Conservation (phyloP, 1,284 basidiomycete species). For the Neotropicomus parvogracilis region DNA sequence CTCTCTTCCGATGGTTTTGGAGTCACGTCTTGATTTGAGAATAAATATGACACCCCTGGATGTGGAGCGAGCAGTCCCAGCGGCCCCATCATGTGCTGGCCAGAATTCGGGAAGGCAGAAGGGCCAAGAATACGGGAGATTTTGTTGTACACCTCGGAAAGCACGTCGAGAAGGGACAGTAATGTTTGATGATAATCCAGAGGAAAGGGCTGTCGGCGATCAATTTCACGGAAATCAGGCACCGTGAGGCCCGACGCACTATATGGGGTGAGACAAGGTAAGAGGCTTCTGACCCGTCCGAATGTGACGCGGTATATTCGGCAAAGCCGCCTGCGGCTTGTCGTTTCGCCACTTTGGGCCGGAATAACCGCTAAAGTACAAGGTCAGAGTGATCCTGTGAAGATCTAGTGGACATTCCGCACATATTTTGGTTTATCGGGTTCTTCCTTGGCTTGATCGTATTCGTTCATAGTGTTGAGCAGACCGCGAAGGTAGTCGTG, state of each 20-base stretch:
- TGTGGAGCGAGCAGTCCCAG: constrained; percentile 68
- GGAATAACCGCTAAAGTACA: constrained; percentile 52
- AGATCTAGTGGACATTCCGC: constrained; percentile 21
- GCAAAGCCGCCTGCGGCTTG: constrained; percentile 47
- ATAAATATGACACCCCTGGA: constrained; percentile 78
- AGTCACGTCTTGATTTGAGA: constrained; percentile 41
- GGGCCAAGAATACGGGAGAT: constrained; percentile 76
- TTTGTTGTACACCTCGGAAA: constrained; percentile 84
- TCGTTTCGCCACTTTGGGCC: constrained; percentile 50
- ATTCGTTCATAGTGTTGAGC: constrained; percentile 69
- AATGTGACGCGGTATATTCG: constrained; percentile 59
- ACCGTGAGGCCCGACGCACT: constrained; percentile 40
- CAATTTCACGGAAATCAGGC: background rate
- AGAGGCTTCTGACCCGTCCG: constrained; percentile 61
- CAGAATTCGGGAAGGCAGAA: constrained; percentile 57
- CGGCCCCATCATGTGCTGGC: constrained; percentile 73
- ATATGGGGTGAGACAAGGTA: constrained; percentile 76
- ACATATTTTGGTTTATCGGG: constrained; percentile 79
- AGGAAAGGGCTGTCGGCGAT: constrained; percentile 64
- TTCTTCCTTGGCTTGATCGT: constrained; percentile 76
- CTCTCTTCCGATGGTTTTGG: constrained; percentile 39
- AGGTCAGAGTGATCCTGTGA: constrained; percentile 4
- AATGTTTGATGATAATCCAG: constrained; percentile 85
- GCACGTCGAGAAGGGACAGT: constrained; percentile 79
- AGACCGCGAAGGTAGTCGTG: constrained; percentile 74